A percentile compares a stretch with the other conserved stretches of the same genome.
These are phyloP conservation scores for Pholiota conissans DNA, from an alignment of 768 basidiomycete species.

Conservation along the genomic window DNA sequence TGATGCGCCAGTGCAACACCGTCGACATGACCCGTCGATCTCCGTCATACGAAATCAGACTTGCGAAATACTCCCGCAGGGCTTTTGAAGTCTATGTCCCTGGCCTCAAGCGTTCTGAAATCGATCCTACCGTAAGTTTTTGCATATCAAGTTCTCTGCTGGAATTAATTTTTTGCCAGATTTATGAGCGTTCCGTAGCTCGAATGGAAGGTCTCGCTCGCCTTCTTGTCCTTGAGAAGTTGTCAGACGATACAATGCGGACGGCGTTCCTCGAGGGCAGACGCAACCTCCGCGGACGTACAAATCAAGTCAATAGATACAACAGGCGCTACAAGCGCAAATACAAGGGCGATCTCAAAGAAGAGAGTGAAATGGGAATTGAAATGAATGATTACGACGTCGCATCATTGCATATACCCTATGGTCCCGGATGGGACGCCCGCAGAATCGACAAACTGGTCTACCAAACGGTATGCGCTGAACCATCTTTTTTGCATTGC, in stretches of 20 bases:
- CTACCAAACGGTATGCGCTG: constrained; percentile 17
- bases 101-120: constrained; percentile 43
- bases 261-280: constrained; percentile 47
- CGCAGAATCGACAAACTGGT: constrained; percentile 56
- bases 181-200: constrained; percentile 58
- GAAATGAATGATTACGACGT: constrained; percentile 64
- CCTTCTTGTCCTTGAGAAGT: constrained; percentile 60
- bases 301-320: constrained; percentile 29
- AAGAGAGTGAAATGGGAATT: constrained; percentile 38
- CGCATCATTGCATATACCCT: constrained; percentile 56
- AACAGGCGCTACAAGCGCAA: constrained; percentile 33
- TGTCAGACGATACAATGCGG: constrained; percentile 44
- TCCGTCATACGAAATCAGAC: constrained; percentile 63
- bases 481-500: background rate
- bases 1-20: constrained; percentile 69
- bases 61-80: constrained; percentile 56
- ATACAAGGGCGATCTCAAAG: constrained; percentile 59
- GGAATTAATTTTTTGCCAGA: constrained; percentile 42
- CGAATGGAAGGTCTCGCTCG: constrained; percentile 61
- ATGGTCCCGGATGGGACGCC: constrained; percentile 62
- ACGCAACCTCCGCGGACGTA: constrained; percentile 50
- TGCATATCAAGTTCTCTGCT: too few species aligned
- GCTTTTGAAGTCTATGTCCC: constrained; percentile 61
- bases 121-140: constrained; percentile 57
- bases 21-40: constrained; percentile 64